phyloP scores from a whole-genome alignment of 352 stramenopile species.

The Globisporangium echinulatum region DNA sequence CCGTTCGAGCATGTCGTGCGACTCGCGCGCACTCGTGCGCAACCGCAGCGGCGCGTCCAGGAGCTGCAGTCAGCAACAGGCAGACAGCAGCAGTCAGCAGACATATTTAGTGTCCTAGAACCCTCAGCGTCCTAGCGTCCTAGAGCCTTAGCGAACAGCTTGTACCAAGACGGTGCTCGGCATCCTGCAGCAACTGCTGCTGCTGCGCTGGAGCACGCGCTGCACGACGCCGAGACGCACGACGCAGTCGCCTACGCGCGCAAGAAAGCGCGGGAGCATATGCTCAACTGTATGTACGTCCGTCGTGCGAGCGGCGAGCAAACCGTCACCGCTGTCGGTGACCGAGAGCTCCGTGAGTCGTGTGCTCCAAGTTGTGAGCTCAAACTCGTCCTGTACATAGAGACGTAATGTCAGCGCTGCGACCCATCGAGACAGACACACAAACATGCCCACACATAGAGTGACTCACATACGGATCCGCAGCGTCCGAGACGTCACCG shows the following conservation, averaged over 20 bases:
- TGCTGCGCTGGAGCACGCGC: conserved; percentile 24
- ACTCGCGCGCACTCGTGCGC: neutral
- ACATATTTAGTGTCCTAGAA: too few species aligned
- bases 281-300: neutral
- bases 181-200: neutral
- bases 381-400: conserved; percentile 34
- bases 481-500: conserved; percentile 33
- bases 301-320: conserved; percentile 19
- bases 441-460: neutral
- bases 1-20: conserved; percentile 2
- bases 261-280: conserved; percentile 37
- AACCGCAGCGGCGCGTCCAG: conserved; percentile 5
- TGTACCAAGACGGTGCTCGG: conserved; percentile 4
- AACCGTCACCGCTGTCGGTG: conserved; percentile 20
- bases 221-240: conserved; percentile 32
- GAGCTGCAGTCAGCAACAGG: neutral
- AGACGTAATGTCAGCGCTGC: too few species aligned
- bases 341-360: conserved; percentile 21
- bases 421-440: too few species aligned
- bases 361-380: conserved; percentile 33
- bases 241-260: conserved; percentile 14
- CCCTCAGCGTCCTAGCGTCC: neutral
- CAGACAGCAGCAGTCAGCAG: too few species aligned
- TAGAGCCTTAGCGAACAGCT: neutral
- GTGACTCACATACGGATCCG: conserved; percentile 46